Base-by-base conservation (phyloP, 208 protist species). In the Strigomonas galati region DNA sequence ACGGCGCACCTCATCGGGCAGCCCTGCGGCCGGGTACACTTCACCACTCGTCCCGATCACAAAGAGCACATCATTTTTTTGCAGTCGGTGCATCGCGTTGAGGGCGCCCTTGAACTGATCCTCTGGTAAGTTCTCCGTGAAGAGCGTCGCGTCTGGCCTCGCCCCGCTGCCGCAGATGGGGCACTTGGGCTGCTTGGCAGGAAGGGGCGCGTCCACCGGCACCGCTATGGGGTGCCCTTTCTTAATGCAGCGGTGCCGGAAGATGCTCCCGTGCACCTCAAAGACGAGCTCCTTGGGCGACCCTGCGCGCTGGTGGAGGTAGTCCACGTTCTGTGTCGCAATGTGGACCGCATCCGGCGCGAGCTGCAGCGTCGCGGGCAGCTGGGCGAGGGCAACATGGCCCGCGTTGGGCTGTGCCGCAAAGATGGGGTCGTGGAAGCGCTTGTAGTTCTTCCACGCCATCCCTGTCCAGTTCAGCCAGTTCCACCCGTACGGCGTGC, bases 311-410 rank as follows among this genome's bases (percentile, higher is more conserved):
- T 82, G 80, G 59, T 86, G 80, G 24, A 86, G 66, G 32, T 65
- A 69, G 58, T 86, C 80, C 15, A 86, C 80, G 65, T 86, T 86
- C 63, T 86, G 80, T 53, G 80, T 86, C 26, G 76, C 67, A 4
- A 86, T 60, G 24, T 64, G 53, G n/a, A 76, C 71, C 12, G 31
- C 53, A 6, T 71, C 60, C 15, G 60, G 17, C 4, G 37, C 10
- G 19, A 26, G 37, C 14, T 32, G 24, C 17, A 59, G 43, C 49
- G 57, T 32, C 0, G 23, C 19, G 27, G 73, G 58, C 44, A 86
- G 0, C 5, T 69, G 9, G n/a, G 69, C 73, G 9, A 82, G 40
- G 14, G 69, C 71, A 3, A 24, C 5, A 54, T 86, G 80, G 0
- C 73, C 80, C 0, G 21, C 57, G 64, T 86, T 82, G 32, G 80